These are phyloP conservation scores for Herpotrichia juniperi DNA, from an alignment of 2,329 filamentous ascomycete species.

Conservation along the genomic window DNA sequence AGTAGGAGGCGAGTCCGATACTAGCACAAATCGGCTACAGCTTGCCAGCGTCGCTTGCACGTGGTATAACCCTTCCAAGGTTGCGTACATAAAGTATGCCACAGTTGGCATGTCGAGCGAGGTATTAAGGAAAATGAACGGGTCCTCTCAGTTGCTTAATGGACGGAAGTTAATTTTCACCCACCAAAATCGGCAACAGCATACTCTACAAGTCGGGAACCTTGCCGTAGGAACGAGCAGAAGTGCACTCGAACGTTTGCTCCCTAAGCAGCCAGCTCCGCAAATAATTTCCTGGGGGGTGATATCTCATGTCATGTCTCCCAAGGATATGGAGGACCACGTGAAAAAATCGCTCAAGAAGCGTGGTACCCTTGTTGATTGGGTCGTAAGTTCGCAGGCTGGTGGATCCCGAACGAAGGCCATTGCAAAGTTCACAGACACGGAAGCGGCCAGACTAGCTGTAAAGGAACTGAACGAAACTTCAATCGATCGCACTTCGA, in stretches of 20 bases:
- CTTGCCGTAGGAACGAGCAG: slow-evolving; percentile 5
- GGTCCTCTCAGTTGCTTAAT: not conserved
- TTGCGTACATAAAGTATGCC: slow-evolving; percentile 12
- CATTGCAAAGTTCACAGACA: slow-evolving; percentile 15
- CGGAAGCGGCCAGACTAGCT: slow-evolving; percentile 14
- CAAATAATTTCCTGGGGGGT: slow-evolving; percentile 2
- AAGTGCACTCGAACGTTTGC: slow-evolving; percentile 1
- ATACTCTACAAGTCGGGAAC: slow-evolving; percentile 10
- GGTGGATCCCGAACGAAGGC: slow-evolving; percentile 5
- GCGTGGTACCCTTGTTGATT: slow-evolving; percentile 11
- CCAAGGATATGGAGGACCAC: slow-evolving; percentile 5
- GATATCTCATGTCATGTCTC: slow-evolving; percentile 2
- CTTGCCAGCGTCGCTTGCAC: slow-evolving; percentile 20
- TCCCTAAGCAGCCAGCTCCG: slow-evolving; percentile 5
- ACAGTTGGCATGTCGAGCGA: not conserved
- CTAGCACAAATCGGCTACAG: slow-evolving; percentile 22
- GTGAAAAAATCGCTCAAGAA: slow-evolving; percentile 6
- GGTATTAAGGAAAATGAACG: not conserved
- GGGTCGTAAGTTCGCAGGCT: not conserved
- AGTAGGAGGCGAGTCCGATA: slow-evolving; percentile 8
- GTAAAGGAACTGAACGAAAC: slow-evolving; percentile 13
- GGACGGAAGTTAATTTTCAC: slow-evolving; percentile 8
- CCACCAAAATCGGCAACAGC: slow-evolving; percentile 5
- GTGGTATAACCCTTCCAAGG: slow-evolving; percentile 18
- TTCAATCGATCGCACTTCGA: slow-evolving; percentile 4